Conservation (phyloP, 345 rosid genomes). For the Bruguiera gymnorhiza region DNA sequence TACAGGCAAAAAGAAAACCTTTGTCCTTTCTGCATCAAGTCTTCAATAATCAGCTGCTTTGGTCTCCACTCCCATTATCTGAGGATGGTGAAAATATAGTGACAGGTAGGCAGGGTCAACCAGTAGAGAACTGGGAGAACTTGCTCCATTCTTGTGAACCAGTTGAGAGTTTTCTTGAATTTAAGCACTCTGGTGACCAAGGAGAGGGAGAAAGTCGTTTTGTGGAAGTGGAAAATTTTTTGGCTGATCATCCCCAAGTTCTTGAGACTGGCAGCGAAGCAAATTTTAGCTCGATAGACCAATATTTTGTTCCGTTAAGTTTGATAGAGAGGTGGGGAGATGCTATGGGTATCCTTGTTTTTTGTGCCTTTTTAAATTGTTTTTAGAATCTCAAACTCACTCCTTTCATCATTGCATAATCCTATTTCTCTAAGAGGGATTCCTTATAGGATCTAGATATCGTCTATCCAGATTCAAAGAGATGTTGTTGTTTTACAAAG, state of each 20-base stretch:
- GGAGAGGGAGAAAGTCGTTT: conserved; percentile 25
- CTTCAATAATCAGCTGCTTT: conserved; percentile 45
- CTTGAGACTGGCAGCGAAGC: conserved; percentile 30
- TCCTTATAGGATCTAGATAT: conserved; percentile 47
- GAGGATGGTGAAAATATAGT: conserved; percentile 31
- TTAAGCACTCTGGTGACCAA: conserved; percentile 24
- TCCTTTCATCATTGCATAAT: neutral
- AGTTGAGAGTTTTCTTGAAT: conserved; percentile 71
- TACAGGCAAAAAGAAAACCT: conserved; percentile 81
- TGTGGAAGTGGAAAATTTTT: conserved; percentile 16
- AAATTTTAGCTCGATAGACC: conserved; percentile 34
- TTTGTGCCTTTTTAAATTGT: conserved; percentile 15
- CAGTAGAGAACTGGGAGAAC: conserved; percentile 42
- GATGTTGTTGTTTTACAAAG: conserved; percentile 96
- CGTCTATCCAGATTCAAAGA: conserved; percentile 86
- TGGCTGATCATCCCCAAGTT: conserved; percentile 27
- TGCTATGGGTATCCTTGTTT: conserved; percentile 85
- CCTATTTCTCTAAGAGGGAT: neutral
- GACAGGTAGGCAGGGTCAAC: conserved; percentile 29
- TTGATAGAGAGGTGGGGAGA: conserved; percentile 93
- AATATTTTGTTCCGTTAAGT: conserved; percentile 61
- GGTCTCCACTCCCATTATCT: conserved; percentile 49
- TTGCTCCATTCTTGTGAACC: conserved; percentile 61
- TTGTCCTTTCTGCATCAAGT: conserved; percentile 40
- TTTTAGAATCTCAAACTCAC: conserved; percentile 5